These are phyloP conservation scores for Pulveroboletus sp. DNA, from an alignment of 768 basidiomycete species.

Conservation along the genomic window DNA sequence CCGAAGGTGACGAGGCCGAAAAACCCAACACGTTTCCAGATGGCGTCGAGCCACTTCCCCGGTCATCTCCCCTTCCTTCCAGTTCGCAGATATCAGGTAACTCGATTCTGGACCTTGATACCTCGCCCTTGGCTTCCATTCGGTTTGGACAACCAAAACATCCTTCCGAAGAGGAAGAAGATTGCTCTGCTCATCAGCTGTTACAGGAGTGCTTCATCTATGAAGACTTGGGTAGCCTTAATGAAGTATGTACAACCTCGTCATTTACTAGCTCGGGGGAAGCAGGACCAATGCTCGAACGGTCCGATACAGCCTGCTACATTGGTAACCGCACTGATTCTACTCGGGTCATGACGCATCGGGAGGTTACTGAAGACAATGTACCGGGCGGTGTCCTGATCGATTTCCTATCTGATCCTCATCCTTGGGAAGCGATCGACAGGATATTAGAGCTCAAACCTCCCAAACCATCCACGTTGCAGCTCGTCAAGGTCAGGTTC, in stretches of 20 bases:
- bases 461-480: not conserved
- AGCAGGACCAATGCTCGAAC: not conserved
- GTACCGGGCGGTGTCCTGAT: slow-evolving; percentile 8
- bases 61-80: slow-evolving; percentile 22
- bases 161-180: not conserved
- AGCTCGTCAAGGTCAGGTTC: slow-evolving; percentile 8
- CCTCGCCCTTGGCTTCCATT: slow-evolving; percentile 15
- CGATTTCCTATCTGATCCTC: slow-evolving; percentile 28
- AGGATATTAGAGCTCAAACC: slow-evolving; percentile 20
- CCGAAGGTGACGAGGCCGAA: not conserved
- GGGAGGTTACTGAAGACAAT: not conserved
- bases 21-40: not conserved
- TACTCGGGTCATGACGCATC: not conserved
- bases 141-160: not conserved
- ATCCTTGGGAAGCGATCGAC: slow-evolving; percentile 30
- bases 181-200: not conserved
- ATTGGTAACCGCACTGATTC: not conserved
- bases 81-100: slow-evolving; percentile 11
- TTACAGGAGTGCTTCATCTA: not conserved
- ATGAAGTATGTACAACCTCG: not conserved
- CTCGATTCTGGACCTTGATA: slow-evolving; percentile 20
- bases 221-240: not conserved
- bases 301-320: not conserved
- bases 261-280: not conserved
- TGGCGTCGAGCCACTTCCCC: slow-evolving; percentile 8